Evolutionary conservation across 176 grass and related monocot species (phyloP), one percentile per base, ranked within the genome.

Genomic region (Dactylis glomerata): DNA sequence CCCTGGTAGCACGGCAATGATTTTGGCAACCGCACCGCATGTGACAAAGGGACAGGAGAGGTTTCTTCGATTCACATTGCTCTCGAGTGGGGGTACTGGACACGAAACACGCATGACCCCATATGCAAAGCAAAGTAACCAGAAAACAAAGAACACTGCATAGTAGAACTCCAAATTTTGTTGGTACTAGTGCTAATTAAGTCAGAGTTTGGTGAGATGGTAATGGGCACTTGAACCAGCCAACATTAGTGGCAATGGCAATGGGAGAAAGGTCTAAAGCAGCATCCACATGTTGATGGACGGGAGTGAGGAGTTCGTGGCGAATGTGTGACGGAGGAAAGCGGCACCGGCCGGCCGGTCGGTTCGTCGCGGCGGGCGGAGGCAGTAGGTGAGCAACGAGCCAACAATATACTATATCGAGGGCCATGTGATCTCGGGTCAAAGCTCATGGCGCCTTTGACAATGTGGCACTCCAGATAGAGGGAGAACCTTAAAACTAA

Each of bases 1-100:
- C 76, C 81, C 82, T 52, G 54, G 81, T 19, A 19, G 61, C 82
- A 86, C 90, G 58, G 79, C 82, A 88, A 85, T 85, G 45, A 86
- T 86, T 85, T 28, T 79, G 23, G 42, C 76, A 76, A 46, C 54
- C 27, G 41, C 59, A 40, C 68, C 56, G 22, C 80, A 89, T 86
- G 87, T 90, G 89, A 71, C 68, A 73, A 31, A 14, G 84, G 68
- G 80, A 75, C 81, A 75, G 15, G 40, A 56, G 31, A 27, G 57
- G 27, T 63, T 44, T 28, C 3, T 72, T 56, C 14, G 44, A 41
- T 50, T 63, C 33, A 80, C 61, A 73, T 92, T 85, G 68, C 58
- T 83, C 28, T 69, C 52, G 19, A 78, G 87, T 90, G 88, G 82
- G 16, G 33, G 82, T 81, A 69, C 82, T 73, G 22, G 50, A 68